Evolutionary conservation across 2,329 filamentous ascomycete species (phyloP), one percentile per base, ranked within the genome.

Genomic region (Sporothrix brasiliensis): DNA sequence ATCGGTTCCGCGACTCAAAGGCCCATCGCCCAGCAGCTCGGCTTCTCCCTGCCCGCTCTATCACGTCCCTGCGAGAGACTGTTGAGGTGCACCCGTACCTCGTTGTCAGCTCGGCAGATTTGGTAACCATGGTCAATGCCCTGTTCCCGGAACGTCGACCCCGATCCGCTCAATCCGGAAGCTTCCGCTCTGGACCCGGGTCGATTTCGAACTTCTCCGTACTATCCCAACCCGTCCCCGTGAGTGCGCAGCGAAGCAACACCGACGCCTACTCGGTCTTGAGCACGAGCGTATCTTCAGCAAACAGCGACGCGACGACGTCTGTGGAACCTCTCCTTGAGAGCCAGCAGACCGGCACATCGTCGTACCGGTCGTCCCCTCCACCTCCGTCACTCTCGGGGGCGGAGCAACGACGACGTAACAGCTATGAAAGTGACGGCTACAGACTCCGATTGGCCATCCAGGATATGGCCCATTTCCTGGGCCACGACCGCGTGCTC

Each of bases 91-190:
- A 91, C 76, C 91, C 90, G 44, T 95, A 93, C 77, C 83, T 96
- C 76, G 91, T 94, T 47, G 81, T 97, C 74, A 92, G 91, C 76
- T 88, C 92, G 49, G 87, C 91, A 53, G 94, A 97, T 78, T 82
- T 97, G 74, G 83, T 91, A 49, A 94, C 92, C 2, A 81, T 97
- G 75, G 87, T 96, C 73, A 92, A 95, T 78, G 90, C 91, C 13
- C 86, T 97, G 16, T 97, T 94, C 76, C 94, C 94, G 0, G 90
- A 92, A 75, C 85, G 86, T 69, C 84, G 90, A 53, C 89, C 91
- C 1, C 83, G 84, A 49, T 92, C 90, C 1, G 83, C 83, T 70
- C 85, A 87, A 50, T 90, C 82, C 73, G 88, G 83, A 79, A 90
- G 81, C 77, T 84, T 87, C 79, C 86, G 82, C 80, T 93, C 85